Base-by-base conservation (phyloP, 1,284 basidiomycete genomes). In the Irpex sp. region DNA sequence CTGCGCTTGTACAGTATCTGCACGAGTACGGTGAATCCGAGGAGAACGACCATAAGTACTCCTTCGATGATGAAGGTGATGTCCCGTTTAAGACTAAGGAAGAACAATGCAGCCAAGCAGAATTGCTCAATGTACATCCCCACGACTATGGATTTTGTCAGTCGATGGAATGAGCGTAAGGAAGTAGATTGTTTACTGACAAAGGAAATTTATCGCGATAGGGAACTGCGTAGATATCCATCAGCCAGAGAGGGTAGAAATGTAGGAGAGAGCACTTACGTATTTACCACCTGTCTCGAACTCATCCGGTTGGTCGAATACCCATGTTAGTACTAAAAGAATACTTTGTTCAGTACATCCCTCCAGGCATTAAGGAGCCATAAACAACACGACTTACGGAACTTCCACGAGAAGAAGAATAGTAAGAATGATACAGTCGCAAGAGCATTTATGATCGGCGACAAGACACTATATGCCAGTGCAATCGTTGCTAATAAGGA, bases 391-490 rank as follows among this genome's bases (percentile, higher is more conserved):
- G 26, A 26, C 26, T 26, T 26, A 26, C 26, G 26, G 3, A 44
- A 44, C n/a, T 19, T 44, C 40, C 40, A 44, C 40, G 85, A 81
- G 17, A 87, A 72, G 75, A 85, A 91, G 68, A 86, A 85, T 72
- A 91, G 79, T 19, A 78, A 69, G 74, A 88, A 91, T 56, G 84
- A 86, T 49, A 86, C 74, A 5, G 84, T 75, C 1, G 88, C 87
- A 55, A 93, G 82, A 4, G 89, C 82, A 72, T 88, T 91, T 71
- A 92, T 85, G 62, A 94, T 76, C 3, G 91, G 91, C 0, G 87
- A 86, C 66, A 93, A 82, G 58, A 92, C 81, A 66, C 85, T 87
- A 76, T 93, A 93, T 0, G 85, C 81, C 66, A 88, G 81, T 59
- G 80, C 82, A 72, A 82, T 82, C 57, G 79, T 84, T 61, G 79